phyloP scores from a whole-genome alignment of 78 protist genomes.

The Chrysochromulina tobinii region DNA sequence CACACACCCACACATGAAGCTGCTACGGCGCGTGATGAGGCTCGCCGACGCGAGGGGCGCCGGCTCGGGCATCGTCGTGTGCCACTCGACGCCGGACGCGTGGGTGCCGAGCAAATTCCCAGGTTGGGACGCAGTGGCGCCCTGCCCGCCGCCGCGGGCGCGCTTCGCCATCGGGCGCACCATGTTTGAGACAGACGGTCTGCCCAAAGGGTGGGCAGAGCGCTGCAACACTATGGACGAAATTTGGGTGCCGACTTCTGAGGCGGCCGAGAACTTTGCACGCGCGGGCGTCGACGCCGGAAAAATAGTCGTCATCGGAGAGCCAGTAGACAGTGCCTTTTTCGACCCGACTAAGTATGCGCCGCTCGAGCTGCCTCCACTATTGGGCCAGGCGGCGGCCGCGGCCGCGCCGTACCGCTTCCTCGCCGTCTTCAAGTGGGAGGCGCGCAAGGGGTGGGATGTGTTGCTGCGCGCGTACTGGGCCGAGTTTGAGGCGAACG shows the following conservation, averaged over 20 bases:
- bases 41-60: neutral
- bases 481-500: slow-evolving; percentile 14
- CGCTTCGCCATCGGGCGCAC: slow-evolving; percentile 33
- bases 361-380: neutral
- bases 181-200: slow-evolving; percentile 46
- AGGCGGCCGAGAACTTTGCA: slow-evolving; percentile 2
- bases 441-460: slow-evolving; percentile 61
- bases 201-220: slow-evolving; percentile 42
- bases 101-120: neutral
- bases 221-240: slow-evolving; percentile 32
- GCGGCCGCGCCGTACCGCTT: slow-evolving; percentile 7
- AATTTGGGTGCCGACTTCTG: slow-evolving; percentile 59
- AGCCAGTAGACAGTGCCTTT: slow-evolving; percentile 42
- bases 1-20: no score
- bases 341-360: neutral
- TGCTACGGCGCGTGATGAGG: neutral
- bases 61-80: neutral
- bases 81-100: slow-evolving; percentile 19
- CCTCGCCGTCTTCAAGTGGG: slow-evolving; percentile 50
- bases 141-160: slow-evolving; percentile 9
- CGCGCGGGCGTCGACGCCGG: slow-evolving; percentile 46
- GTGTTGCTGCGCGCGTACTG: slow-evolving; percentile 45
- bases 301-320: slow-evolving; percentile 20
- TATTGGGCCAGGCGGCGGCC: neutral
- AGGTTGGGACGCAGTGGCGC: slow-evolving; percentile 10